These are phyloP conservation scores for Metschnikowia sp. DNA, from an alignment of 805 yeast species.

Conservation along the genomic window DNA sequence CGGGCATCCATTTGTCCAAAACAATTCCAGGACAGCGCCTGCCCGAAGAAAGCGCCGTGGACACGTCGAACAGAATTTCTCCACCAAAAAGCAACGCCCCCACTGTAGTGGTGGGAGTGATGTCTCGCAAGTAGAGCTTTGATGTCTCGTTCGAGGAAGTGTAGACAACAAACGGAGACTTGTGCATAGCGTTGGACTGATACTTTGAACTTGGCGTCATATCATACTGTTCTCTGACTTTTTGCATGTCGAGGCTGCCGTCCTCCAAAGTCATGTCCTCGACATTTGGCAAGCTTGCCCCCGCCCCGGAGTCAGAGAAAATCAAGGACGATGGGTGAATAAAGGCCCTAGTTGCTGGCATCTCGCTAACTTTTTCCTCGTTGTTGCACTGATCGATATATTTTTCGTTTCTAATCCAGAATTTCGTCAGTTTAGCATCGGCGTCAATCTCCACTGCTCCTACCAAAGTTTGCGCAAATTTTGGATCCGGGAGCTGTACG, in stretches of 20 bases:
- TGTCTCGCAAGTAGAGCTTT: slow-evolving; percentile 66
- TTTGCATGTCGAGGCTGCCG: slow-evolving; percentile 35
- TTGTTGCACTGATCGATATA: slow-evolving; percentile 24
- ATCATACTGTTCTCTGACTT: slow-evolving; percentile 33
- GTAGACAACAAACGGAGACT: slow-evolving; percentile 62
- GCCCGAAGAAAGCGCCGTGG: slow-evolving; percentile 36
- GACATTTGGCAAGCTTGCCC: slow-evolving; percentile 13
- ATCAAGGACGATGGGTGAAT: slow-evolving; percentile 83
- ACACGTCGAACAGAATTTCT: slow-evolving; percentile 55
- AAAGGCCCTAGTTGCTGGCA: slow-evolving; percentile 71
- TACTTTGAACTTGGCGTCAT: slow-evolving; percentile 35
- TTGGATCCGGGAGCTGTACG: slow-evolving; percentile 79
- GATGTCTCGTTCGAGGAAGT: slow-evolving; percentile 58
- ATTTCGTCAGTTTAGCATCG: slow-evolving; percentile 68
- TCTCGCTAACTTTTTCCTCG: slow-evolving; percentile 11
- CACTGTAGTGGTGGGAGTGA: slow-evolving; percentile 75
- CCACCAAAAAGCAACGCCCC: slow-evolving; percentile 84
- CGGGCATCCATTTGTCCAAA: slow-evolving; percentile 84
- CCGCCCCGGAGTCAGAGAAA: slow-evolving; percentile 44
- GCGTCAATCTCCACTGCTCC: slow-evolving; percentile 89
- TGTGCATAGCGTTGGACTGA: slow-evolving; percentile 31
- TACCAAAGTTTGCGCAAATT: slow-evolving; percentile 59
- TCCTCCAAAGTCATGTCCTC: slow-evolving; percentile 36
- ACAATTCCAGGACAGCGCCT: slow-evolving; percentile 77
- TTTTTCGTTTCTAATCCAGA: slow-evolving; percentile 68